phyloP scores from a whole-genome alignment of 768 basidiomycete species.

The Lentinula aciculospora region DNA sequence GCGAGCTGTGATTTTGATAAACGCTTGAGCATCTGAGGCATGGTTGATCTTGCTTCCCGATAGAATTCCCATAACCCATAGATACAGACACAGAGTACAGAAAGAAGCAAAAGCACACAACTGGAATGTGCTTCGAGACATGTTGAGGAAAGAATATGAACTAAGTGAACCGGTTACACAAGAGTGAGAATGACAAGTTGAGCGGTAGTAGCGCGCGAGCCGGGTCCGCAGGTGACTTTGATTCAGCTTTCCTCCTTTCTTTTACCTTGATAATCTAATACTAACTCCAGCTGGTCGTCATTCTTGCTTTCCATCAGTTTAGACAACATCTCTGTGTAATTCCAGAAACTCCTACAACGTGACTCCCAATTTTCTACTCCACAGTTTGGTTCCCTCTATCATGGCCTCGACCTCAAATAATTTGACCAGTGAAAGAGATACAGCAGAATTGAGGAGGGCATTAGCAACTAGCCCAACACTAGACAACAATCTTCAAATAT shows the following conservation, averaged over 20 bases:
- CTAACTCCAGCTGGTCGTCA: too few species aligned
- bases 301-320: too few species aligned
- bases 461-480: constrained; percentile 21
- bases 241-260: too few species aligned
- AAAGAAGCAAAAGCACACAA: background rate
- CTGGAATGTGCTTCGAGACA: background rate
- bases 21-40: background rate
- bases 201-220: too few species aligned
- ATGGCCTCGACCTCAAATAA: constrained; percentile 5
- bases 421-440: constrained; percentile 23
- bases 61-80: background rate
- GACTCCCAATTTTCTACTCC: background rate
- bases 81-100: background rate
- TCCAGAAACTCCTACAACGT: too few species aligned
- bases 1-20: background rate
- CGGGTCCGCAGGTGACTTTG: too few species aligned
- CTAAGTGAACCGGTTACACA: background rate
- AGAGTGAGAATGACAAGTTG: too few species aligned
- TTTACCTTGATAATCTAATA: too few species aligned
- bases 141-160: background rate
- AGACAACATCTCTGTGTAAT: too few species aligned
- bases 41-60: background rate
- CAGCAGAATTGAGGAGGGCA: constrained; percentile 49
- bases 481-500: constrained; percentile 17
- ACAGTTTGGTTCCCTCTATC: background rate